Evolutionary conservation across 192 early-diverging fungal genomes (phyloP), one percentile per base, ranked within the genome.

Genomic region (Entomortierella lignicola): DNA sequence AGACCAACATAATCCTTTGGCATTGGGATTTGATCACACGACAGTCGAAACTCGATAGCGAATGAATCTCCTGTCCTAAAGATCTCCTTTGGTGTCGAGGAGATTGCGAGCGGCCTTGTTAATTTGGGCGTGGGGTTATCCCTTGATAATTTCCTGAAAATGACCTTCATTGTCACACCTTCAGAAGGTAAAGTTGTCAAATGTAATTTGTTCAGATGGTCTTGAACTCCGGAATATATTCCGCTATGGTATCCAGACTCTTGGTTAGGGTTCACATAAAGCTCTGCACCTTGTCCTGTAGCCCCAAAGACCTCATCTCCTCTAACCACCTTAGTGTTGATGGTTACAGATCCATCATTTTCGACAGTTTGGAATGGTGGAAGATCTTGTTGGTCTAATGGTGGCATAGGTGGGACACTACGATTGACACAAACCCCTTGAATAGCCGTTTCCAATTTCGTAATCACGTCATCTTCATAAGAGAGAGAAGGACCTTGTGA

Each of bases 31-130:
- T 61, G 50, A 6, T 30, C 15, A 8, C 26, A 31, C 25, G 32
- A 20, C 25, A 79, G 23, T 8, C 41, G 32, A 10, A 79, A 53
- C 63, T 69, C 75, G 18, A 79, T 39, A 7, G 41, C 37, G 30
- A 79, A 79, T 0, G 63, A 47, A 55, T 79, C 75, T 2, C 75
- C 75, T 0, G 75, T 79, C 44, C 75, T 60, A 52, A 70, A 60
- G 34, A 79, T 12, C 3, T 70, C 67, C 31, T 55, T 18, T 0
- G 75, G 51, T 17, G 41, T 48, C 1, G 64, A 60, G 0, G 60
- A 30, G 20, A 4, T 29, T 0, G 69, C 29, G 0, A 37, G 17
- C 4, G 52, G 50, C 23, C 10, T 34, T n/a, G 37, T 10, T 5
- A 34, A n/a, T 12, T n/a, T 51, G 2, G 58, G 17, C 1, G 60